Conservation (phyloP, 345 rosid genomes). For the Garcia nutans region DNA sequence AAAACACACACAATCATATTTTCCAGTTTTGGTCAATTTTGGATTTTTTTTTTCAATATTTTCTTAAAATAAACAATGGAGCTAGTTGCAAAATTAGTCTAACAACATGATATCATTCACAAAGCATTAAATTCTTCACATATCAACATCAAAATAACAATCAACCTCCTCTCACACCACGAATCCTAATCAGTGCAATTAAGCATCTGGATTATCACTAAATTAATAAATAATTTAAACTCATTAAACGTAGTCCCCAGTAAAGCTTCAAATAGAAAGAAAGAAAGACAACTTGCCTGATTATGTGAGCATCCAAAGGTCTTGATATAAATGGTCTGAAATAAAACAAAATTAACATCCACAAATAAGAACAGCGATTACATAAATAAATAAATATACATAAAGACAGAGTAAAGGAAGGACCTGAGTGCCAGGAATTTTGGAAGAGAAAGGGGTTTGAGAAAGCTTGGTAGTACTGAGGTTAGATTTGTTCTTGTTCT, state of each 20-base stretch:
- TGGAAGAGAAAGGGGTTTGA: slow-evolving; percentile 37
- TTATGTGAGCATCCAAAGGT: slow-evolving; percentile 97
- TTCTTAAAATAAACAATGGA: no score
- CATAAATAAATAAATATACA: neutral
- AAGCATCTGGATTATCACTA: neutral
- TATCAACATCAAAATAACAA: neutral
- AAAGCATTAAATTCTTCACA: no score
- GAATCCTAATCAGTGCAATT: neutral
- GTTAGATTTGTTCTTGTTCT: slow-evolving; percentile 40
- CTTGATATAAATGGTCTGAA: slow-evolving; percentile 74
- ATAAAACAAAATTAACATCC: slow-evolving; percentile 3
- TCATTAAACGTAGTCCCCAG: neutral
- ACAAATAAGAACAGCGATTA: neutral
- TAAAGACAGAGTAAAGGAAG: neutral
- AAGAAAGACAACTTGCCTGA: slow-evolving; percentile 53
- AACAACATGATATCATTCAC: no score
- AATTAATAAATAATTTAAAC: neutral
- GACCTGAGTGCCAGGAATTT: slow-evolving; percentile 87
- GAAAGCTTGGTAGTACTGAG: slow-evolving; percentile 25
- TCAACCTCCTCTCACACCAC: neutral
- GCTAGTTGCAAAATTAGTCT: no score
- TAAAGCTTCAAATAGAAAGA: neutral
- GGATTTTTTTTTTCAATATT: no score
- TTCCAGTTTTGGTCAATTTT: no score
- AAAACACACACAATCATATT: no score